Evolutionary conservation across 2,329 filamentous ascomycete species (phyloP), one percentile per base, ranked within the genome.

Genomic region (Curvularia spicifera): DNA sequence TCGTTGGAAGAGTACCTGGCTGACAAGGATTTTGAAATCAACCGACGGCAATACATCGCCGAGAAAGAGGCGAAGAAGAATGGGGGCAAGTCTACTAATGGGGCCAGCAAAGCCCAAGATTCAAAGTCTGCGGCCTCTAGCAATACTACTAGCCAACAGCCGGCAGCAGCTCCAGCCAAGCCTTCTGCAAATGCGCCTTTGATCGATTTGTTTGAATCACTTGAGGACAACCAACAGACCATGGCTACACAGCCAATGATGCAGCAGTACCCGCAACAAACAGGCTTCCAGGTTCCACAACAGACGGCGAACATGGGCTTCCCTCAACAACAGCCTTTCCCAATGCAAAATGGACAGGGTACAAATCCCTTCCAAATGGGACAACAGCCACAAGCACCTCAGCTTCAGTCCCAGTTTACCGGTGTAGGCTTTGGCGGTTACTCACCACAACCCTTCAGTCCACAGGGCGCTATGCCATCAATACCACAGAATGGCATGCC

Each of bases 1-100:
- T 92, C 96, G 55, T 84, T 99, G 26, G 93, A 98, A 75, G 95
- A 99, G 67, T 98, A 99, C 73, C 81, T 99, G 45, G 89, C 93
- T 63, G 95, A 99, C 71, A 88, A 92, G 3, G 95, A 99, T 76
- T 99, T 99, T 70, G 95, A 99, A 69, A 85, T 93, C 55, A 95
- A 98, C 69, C 86, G 95, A 61, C 84, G 93, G 67, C 95, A 99
- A 74, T 99, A 97, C 71, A 80, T 98, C 50, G 91, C 91, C 1
- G 91, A 96, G 72, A 89, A 94, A 72, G 90, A 94, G 56, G 90
- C 89, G 13, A 89, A 88, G 72, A 85, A 82, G 69, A 78, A 75
- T 46, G 80, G 78, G 29, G 80, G 79, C 22, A 79, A 80, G 60
- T 61, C 74, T 31, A 66, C 74, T 9, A 78, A 76, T 47, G 66